phyloP scores from a whole-genome alignment of 345 rosid species.

The Geranium rotundifolium region DNA sequence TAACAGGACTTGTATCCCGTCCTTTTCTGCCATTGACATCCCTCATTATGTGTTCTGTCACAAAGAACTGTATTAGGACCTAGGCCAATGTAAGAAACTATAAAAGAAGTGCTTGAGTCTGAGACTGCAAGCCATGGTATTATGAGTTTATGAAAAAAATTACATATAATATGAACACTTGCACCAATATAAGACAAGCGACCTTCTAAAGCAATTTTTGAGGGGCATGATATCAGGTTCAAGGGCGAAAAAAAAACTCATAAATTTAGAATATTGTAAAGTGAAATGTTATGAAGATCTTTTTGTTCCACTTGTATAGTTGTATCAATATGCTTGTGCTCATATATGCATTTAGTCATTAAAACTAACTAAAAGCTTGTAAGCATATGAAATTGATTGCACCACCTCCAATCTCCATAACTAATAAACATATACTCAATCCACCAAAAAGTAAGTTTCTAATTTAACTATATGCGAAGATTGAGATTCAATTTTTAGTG shows the following conservation, averaged over 20 bases:
- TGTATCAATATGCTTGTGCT: background rate
- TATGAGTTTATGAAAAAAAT: background rate
- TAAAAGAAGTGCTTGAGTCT: background rate
- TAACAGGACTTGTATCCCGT: conserved; percentile 37
- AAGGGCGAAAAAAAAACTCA: no score
- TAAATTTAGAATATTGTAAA: no score
- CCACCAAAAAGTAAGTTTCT: no score
- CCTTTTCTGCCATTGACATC: conserved; percentile 33
- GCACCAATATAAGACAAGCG: background rate
- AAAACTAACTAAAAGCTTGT: background rate
- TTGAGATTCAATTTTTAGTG: no score
- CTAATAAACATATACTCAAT: background rate
- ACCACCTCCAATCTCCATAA: background rate
- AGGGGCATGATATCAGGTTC: no score
- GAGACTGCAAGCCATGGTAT: background rate
- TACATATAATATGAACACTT: background rate
- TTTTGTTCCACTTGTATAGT: background rate
- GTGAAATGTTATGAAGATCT: background rate
- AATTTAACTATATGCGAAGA: no score
- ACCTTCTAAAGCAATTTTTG: background rate
- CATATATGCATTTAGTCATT: background rate
- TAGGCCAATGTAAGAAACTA: background rate
- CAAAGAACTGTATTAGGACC: conserved; percentile 11
- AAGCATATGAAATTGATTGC: background rate
- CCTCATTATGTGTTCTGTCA: conserved; percentile 30